These are phyloP conservation scores for Yamadazyma nakazawae DNA, from an alignment of 805 yeast genomes.

Conservation along the genomic window DNA sequence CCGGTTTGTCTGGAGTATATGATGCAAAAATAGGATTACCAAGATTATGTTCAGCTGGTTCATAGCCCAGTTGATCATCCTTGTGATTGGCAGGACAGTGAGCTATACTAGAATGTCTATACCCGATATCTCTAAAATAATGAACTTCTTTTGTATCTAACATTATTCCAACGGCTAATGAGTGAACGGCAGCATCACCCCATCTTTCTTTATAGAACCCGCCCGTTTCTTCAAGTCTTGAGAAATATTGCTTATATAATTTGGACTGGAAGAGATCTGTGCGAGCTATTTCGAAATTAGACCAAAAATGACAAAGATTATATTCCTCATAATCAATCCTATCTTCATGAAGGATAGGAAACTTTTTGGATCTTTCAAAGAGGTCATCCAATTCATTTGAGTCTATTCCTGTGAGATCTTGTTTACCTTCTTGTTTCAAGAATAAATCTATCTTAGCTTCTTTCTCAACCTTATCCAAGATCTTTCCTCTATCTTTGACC, in stretches of 20 bases:
- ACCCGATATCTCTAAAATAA: slow-evolving; percentile 91
- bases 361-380: slow-evolving; percentile 32
- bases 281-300: slow-evolving; percentile 88
- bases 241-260: slow-evolving; percentile 63
- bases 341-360: slow-evolving; percentile 43
- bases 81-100: slow-evolving; percentile 76
- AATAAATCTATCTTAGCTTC: slow-evolving; percentile 24
- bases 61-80: slow-evolving; percentile 47
- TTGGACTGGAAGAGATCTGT: slow-evolving; percentile 69
- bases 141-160: slow-evolving; percentile 70
- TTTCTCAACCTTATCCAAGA: slow-evolving; percentile 26
- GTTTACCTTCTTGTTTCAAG: slow-evolving; percentile 20
- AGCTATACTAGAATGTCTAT: slow-evolving; percentile 71
- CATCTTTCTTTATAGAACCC: slow-evolving; percentile 92
- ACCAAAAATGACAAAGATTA: slow-evolving; percentile 87
- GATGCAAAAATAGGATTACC: slow-evolving; percentile 14
- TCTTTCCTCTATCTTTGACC: slow-evolving; percentile 16
- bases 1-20: slow-evolving; percentile 29
- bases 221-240: slow-evolving; percentile 63
- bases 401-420: slow-evolving; percentile 19
- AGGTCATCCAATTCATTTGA: slow-evolving; percentile 34
- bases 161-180: slow-evolving; percentile 78
- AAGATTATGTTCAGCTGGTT: slow-evolving; percentile 26
- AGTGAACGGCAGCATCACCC: slow-evolving; percentile 97
- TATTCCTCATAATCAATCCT: slow-evolving; percentile 64